These are phyloP conservation scores for Gracilaria domingensis DNA, from an alignment of 23 red algal species.

Conservation along the genomic window DNA sequence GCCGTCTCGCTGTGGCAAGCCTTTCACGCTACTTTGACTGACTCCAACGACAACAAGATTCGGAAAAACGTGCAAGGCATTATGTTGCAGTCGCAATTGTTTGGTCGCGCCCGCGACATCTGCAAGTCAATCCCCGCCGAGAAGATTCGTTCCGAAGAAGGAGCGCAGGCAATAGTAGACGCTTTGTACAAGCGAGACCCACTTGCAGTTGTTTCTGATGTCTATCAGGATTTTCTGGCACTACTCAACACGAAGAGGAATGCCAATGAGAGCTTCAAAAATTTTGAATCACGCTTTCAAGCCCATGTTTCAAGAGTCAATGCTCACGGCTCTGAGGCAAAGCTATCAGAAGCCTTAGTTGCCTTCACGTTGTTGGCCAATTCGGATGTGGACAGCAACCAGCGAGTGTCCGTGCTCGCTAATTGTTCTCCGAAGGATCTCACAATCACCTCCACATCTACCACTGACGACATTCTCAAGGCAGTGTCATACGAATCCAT, in stretches of 20 bases:
- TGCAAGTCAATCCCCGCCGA: not conserved
- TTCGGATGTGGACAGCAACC: not conserved
- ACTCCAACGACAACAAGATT: slow-evolving; percentile 42
- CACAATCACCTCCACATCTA: not conserved
- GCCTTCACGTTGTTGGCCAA: not conserved
- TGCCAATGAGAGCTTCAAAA: not conserved
- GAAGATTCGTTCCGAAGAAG: not conserved
- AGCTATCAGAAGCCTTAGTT: not conserved
- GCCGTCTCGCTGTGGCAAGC: slow-evolving; percentile 39
- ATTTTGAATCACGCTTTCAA: not conserved
- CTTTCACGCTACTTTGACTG: not conserved
- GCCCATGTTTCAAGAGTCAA: slow-evolving; percentile 8
- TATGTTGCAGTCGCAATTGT: slow-evolving; percentile 10
- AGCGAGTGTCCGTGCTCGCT: not conserved
- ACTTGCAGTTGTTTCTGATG: slow-evolving; percentile 31
- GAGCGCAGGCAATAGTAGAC: slow-evolving; percentile 26
- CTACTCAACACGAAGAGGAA: not conserved
- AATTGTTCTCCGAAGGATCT: not conserved
- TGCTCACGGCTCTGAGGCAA: not conserved
- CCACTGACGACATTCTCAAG: not conserved
- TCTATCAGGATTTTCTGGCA: not conserved
- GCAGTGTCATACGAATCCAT: not conserved
- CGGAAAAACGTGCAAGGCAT: not conserved
- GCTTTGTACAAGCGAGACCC: slow-evolving; percentile 36
- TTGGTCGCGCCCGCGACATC: slow-evolving; percentile 10